A percentile compares a stretch with the other conserved stretches of the same genome.
These are phyloP conservation scores for Carex littledalei DNA, from an alignment of 176 grass and related monocot genomes.

Conservation along the genomic window DNA sequence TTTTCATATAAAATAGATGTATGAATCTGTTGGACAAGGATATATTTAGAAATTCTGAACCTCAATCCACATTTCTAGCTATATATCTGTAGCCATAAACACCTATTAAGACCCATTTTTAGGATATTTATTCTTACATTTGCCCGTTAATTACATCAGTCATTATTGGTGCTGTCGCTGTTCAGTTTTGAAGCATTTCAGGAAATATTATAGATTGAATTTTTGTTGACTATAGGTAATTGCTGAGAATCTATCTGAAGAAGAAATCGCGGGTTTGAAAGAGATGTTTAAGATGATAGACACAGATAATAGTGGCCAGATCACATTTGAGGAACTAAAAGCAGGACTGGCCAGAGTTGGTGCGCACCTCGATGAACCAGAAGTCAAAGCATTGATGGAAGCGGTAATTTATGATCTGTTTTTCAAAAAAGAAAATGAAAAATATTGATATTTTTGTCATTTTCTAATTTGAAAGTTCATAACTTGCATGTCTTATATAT, in stretches of 20 bases:
- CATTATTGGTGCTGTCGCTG: background rate
- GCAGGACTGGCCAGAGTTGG: constrained; percentile 23
- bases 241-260: constrained; percentile 25
- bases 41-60: background rate
- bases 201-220: background rate
- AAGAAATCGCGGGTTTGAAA: constrained; percentile 23
- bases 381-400: constrained; percentile 27
- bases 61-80: background rate
- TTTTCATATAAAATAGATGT: background rate
- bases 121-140: background rate
- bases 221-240: constrained; percentile 14
- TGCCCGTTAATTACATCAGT: background rate
- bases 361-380: constrained; percentile 15
- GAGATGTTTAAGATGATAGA: constrained; percentile 31
- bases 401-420: background rate
- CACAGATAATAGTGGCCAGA: constrained; percentile 26
- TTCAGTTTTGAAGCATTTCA: background rate
- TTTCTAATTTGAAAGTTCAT: background rate
- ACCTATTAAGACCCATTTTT: background rate
- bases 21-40: background rate
- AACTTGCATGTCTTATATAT: background rate
- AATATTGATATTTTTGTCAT: background rate
- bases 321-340: constrained; percentile 28
- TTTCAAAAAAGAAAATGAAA: background rate
- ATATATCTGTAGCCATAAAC: background rate